Base-by-base conservation (phyloP, 1,284 basidiomycete species). In the Trichosporon faecale region DNA sequence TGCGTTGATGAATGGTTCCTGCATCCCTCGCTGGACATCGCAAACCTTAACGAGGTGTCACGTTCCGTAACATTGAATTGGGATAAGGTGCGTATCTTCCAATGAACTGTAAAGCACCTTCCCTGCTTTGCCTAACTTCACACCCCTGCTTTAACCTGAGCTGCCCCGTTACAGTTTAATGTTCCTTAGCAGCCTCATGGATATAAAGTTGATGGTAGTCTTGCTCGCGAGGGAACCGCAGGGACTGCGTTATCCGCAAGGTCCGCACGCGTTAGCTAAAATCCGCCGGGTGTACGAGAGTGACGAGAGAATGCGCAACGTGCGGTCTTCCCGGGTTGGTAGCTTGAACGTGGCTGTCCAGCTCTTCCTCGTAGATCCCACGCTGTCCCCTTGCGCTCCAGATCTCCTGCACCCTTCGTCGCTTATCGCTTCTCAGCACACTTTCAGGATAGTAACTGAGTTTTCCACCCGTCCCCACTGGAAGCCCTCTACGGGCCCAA, bases 41-140 rank as follows among this genome's bases (percentile, higher is more conserved):
- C 57, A 61, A 61, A 61, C 57, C 27, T 31, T 61, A 61, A 61
- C 57, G 27, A 61, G 27, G 29, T 61, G 57, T 61, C 57, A 61
- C 57, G 57, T 61, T 61, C 57, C 57, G 57, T 61, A 61, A 31
- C 18, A 7, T 31, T 61, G 16, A 61, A 61, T 61, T 61, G 57
- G 57, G 29, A 61, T 61, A 61, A 61, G 57, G 29, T 61, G 57
- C 57, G 57, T 29, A 61, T 31, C 49, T 52, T 52, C 57, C 57
- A 61, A 61, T 61, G n/a, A 61, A 61, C 57, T 61, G 27, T 61
- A 61, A 61, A 61, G 49, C 49, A 52, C 49, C 44, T 61, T 18
- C 18, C 7, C 57, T 31, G 57, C 29, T 8, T 18, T 33, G 27
- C 18, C 18, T 9, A 5, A 4, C 57, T 29, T 31, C 57, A 18